Base-by-base conservation (phyloP, 2,329 filamentous ascomycete genomes). In the Aureobasidium sp. region DNA sequence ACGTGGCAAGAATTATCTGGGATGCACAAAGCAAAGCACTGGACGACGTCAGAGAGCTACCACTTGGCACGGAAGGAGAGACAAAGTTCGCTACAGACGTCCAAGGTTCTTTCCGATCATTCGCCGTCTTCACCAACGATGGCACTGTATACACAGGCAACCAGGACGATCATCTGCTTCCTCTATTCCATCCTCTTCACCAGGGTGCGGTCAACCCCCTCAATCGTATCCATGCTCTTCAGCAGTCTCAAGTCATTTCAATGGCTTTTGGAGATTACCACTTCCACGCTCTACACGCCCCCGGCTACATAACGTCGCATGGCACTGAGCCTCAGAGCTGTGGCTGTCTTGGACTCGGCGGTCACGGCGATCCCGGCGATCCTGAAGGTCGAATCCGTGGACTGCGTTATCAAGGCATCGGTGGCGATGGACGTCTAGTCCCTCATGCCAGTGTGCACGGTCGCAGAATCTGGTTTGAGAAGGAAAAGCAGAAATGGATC, bases 181-280 rank as follows among this genome's bases (percentile, higher is more conserved):
- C 42, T 29, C 59, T 44, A 5, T 58, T 21, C 58, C 67, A 27
- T 65, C 69, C 8, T 36, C 32, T 50, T 21, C 30, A 16, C 2
- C 67, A 71, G 16, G 50, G 62, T 14, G 1, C 51, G 63, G 6
- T 10, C 13, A 16, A 9, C 2, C 42, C 66, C 0, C 74, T 78
- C n/a, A 72, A 69, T 50, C 72, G 72, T 30, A 76, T 82, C 11
- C 78, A 78, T 2, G 78, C 78, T 2, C 70, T 83, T 1, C 81
- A 83, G 63, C 71, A 80, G 53, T 76, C 73, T 30, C 73, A 75
- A 36, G 79, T 83, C 50, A 81, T 82, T 32, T 78, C 76, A 6
- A 67, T 83, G 14, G 78, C 81, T 3, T 83, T 82, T 63, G 81
- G 81, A 8, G 81, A 83, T 68, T 79, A 80, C 61, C 81, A 83